A percentile compares a stretch with the other conserved stretches of the same genome.
phyloP scores from a whole-genome alignment of 352 stramenopile species.

The Phytophthora aleatoria region DNA sequence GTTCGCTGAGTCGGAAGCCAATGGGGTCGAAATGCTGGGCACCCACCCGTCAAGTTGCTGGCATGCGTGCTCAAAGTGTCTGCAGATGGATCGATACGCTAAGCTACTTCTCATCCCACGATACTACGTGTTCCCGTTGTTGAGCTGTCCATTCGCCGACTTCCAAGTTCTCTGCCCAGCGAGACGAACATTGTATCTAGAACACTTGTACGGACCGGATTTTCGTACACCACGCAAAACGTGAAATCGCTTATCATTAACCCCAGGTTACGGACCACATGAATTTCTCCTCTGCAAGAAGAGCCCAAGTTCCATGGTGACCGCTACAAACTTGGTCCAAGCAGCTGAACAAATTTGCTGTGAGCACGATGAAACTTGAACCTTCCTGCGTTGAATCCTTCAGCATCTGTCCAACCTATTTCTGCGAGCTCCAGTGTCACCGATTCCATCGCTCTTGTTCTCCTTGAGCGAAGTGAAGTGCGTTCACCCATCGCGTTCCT shows the following conservation, averaged over 20 bases:
- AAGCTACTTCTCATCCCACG: slow-evolving; percentile 45
- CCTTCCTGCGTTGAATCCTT: not conserved
- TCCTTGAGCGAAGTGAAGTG: no score
- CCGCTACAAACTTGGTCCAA: not conserved
- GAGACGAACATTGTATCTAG: slow-evolving; percentile 49
- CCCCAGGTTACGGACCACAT: not conserved
- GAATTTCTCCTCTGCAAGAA: not conserved
- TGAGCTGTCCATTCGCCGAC: slow-evolving; percentile 50
- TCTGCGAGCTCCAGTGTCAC: no score
- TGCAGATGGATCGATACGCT: slow-evolving; percentile 32
- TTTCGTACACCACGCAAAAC: slow-evolving; percentile 39
- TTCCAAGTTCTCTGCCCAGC: slow-evolving; percentile 59
- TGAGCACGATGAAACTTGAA: slow-evolving; percentile 4
- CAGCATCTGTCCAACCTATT: no score
- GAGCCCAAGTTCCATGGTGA: not conserved
- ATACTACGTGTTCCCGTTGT: slow-evolving; percentile 54
- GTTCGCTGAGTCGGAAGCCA: slow-evolving; percentile 43
- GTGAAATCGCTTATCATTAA: slow-evolving; percentile 5
- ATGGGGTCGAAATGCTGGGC: slow-evolving; percentile 42
- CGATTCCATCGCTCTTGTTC: no score
- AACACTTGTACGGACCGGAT: slow-evolving; percentile 58
- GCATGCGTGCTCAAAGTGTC: slow-evolving; percentile 54
- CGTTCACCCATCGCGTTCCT: no score
- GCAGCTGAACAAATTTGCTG: not conserved
- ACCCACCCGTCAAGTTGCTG: slow-evolving; percentile 47